Evolutionary conservation across 257 asterid species (phyloP).

Genomic region (Paraleonurus japonicus): DNA sequence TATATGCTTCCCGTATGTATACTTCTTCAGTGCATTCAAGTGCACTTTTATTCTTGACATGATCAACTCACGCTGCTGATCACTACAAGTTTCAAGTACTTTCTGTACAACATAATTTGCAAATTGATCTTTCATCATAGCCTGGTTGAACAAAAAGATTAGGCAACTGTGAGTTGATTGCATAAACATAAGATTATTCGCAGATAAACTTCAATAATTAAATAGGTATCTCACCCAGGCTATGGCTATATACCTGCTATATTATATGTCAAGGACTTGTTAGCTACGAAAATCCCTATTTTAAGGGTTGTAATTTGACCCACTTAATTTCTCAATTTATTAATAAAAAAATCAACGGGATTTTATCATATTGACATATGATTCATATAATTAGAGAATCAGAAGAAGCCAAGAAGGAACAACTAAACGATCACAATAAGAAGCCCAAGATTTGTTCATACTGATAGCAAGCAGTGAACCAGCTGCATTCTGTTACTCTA

Average conservation of each 20-base stretch:
- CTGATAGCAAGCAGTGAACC: neutral
- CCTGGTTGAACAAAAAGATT: slow-evolving; percentile 39
- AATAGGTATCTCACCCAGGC: neutral
- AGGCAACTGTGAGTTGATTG: slow-evolving; percentile 3
- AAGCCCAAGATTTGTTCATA: neutral
- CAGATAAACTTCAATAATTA: neutral
- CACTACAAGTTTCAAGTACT: slow-evolving; percentile 83
- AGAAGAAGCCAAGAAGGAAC: neutral
- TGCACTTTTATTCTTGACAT: slow-evolving; percentile 73
- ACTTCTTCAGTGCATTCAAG: slow-evolving; percentile 78
- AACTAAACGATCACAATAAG: neutral
- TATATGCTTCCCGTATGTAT: slow-evolving; percentile 80
- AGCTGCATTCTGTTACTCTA: too few species aligned
- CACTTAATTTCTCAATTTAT: neutral
- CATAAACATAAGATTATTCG: neutral
- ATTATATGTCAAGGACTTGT: neutral
- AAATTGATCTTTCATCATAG: slow-evolving; percentile 87
- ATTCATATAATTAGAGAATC: neutral
- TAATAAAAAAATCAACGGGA: neutral
- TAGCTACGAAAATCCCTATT: neutral
- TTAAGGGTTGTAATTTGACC: neutral
- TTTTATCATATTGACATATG: neutral
- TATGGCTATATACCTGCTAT: neutral
- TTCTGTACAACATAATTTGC: slow-evolving; percentile 86
- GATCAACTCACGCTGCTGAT: slow-evolving; percentile 75